phyloP scores from a whole-genome alignment of 1,284 basidiomycete genomes.

The Cutaneotrichosporon sp. region DNA sequence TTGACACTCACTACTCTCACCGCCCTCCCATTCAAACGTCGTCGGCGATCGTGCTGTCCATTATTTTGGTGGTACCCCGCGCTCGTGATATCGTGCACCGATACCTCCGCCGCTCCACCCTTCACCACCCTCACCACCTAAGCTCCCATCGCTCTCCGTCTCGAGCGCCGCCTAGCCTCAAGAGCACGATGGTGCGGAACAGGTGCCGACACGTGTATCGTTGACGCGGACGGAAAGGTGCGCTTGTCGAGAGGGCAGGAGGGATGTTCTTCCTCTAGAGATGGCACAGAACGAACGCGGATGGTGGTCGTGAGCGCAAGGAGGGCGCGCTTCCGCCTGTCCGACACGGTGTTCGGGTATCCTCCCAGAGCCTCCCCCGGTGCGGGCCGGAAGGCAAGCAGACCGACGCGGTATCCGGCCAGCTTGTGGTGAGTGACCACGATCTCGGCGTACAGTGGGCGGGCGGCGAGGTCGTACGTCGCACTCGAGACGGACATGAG shows the following conservation, averaged over 20 bases:
- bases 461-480: slow-evolving; percentile 17
- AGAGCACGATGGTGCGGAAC: slow-evolving; percentile 14
- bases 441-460: slow-evolving; percentile 19
- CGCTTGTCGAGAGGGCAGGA: slow-evolving; percentile 15
- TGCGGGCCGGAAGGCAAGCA: neutral
- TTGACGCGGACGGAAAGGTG: slow-evolving; percentile 14
- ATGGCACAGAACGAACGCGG: slow-evolving; percentile 2
- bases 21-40: too few species aligned
- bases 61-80: too few species aligned
- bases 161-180: neutral
- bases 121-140: neutral
- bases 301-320: slow-evolving; percentile 13
- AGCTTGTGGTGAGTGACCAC: slow-evolving; percentile 16
- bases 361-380: neutral
- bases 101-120: neutral
- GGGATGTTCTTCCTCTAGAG: neutral
- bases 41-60: too few species aligned
- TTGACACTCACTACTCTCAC: too few species aligned
- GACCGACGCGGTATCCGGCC: slow-evolving; percentile 7
- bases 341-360: slow-evolving; percentile 11
- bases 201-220: slow-evolving; percentile 9
- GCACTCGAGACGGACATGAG: slow-evolving; percentile 12
- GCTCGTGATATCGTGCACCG: too few species aligned
- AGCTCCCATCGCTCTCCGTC: neutral
- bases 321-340: slow-evolving; percentile 18